Percentiles rank a stretch among this genome's conserved stretches.
Evolutionary conservation across 176 grass and related monocot species (phyloP).

Genomic region (Phyllostachys edulis): DNA sequence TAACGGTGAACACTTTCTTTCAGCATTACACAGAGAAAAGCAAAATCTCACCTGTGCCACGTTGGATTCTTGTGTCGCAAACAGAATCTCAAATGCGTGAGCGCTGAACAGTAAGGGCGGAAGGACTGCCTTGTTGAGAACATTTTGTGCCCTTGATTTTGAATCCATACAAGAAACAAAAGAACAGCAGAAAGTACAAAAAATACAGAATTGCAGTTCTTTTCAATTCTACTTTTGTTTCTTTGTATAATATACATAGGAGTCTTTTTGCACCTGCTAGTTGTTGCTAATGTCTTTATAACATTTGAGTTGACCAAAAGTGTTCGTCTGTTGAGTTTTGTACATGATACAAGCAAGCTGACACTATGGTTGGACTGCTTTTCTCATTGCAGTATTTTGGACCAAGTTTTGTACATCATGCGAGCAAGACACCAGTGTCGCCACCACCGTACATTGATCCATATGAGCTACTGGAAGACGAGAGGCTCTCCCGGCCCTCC

Average conservation of each 20-base stretch:
- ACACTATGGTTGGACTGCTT: background rate
- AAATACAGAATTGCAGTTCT: no score
- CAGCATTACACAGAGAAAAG: no score
- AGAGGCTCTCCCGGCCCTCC: background rate
- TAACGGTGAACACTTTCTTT: background rate
- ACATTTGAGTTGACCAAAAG: background rate
- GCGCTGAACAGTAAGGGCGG: no score
- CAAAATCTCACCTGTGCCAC: no score
- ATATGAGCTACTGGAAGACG: no score
- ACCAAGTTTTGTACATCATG: no score
- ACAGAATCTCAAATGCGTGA: no score
- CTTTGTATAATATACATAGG: background rate
- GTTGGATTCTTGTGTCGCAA: no score
- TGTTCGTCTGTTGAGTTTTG: background rate
- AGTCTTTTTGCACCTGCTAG: background rate
- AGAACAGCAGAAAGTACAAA: background rate
- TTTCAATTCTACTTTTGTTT: background rate
- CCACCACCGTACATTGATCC: no score
- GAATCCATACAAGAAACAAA: background rate
- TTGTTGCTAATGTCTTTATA: background rate
- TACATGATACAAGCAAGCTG: background rate
- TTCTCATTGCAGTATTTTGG: slow-evolving; percentile 63
- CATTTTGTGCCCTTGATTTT: background rate
- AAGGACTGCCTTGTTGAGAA: background rate
- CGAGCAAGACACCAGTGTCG: slow-evolving; percentile 40